phyloP scores from a whole-genome alignment of 2,329 filamentous ascomycete genomes.

The Fusarium temperatum region DNA sequence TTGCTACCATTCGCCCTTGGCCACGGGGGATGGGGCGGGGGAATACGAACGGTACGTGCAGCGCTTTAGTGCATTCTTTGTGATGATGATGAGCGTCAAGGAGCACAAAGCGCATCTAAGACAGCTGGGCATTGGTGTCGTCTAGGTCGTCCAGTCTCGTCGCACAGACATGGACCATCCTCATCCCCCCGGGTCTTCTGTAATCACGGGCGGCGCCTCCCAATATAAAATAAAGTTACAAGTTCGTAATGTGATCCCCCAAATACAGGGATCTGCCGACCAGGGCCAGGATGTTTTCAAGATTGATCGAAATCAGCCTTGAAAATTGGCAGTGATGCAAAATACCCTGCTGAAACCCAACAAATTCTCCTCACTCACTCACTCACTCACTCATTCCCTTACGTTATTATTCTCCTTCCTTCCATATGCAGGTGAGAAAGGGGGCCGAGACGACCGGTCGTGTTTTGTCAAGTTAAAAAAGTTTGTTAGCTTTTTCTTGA shows the following conservation, averaged over 20 bases:
- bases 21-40: neutral
- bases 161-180: slow-evolving; percentile 11
- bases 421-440: neutral
- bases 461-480: slow-evolving; percentile 3
- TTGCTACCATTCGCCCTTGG: neutral
- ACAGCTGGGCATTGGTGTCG: neutral
- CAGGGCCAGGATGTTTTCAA: neutral
- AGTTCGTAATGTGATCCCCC: slow-evolving; percentile 23
- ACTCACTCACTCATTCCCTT: neutral
- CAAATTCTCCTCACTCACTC: neutral
- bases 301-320: slow-evolving; percentile 10
- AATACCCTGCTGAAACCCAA: neutral
- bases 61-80: neutral
- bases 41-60: neutral
- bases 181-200: slow-evolving; percentile 6
- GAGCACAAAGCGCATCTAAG: slow-evolving; percentile 3
- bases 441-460: neutral
- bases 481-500: slow-evolving; percentile 10
- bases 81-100: neutral
- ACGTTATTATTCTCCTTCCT: neutral
- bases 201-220: slow-evolving; percentile 15
- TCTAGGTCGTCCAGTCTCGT: slow-evolving; percentile 3
- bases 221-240: slow-evolving; percentile 30
- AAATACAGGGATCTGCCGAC: slow-evolving; percentile 9
- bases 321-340: slow-evolving; percentile 15